Conservation (phyloP, 2,329 filamentous ascomycete genomes). For the Aspergillus sp. region DNA sequence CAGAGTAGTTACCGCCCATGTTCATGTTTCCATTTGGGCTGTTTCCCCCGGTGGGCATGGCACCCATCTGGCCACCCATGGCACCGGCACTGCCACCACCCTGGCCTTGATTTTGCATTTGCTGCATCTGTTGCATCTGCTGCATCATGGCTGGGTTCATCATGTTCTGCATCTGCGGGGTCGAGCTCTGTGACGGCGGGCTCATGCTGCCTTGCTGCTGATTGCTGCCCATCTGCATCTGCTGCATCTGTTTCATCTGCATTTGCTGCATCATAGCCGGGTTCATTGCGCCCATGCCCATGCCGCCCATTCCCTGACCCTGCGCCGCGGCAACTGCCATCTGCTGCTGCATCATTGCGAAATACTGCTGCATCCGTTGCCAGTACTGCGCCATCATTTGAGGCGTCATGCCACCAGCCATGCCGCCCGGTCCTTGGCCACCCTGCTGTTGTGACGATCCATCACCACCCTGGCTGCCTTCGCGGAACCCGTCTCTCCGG, state of each 20-base stretch:
- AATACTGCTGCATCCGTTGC: conserved; percentile 97
- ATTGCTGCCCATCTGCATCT: conserved; percentile 49
- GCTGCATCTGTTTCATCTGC: conserved; percentile 58
- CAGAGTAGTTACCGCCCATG: conserved; percentile 44
- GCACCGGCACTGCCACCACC: conserved; percentile 13
- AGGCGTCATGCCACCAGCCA: conserved; percentile 72
- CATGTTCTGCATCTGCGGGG: conserved; percentile 57
- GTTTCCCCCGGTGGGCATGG: conserved; percentile 22
- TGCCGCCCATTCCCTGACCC: conserved; percentile 40
- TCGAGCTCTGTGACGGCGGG: conserved; percentile 36
- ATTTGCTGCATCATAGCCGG: conserved; percentile 72
- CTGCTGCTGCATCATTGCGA: conserved; percentile 90
- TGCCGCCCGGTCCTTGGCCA: conserved; percentile 40
- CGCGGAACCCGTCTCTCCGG: conserved; percentile 40
- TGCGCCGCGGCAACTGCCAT: conserved; percentile 59
- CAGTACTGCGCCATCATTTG: conserved; percentile 99
- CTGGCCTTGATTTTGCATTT: conserved; percentile 46
- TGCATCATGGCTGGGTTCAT: conserved; percentile 74
- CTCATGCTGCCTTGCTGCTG: conserved; percentile 35
- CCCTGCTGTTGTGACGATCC: conserved; percentile 47
- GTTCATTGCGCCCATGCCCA: conserved; percentile 67
- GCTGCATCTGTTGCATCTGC: conserved; percentile 69
- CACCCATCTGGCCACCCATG: conserved; percentile 36
- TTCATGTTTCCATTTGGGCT: conserved; percentile 22
- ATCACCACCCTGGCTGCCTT: conserved; percentile 35